Evolutionary conservation across 1,139 yeast genomes (phyloP).

Genomic region (Kluyveromyces sp.): DNA sequence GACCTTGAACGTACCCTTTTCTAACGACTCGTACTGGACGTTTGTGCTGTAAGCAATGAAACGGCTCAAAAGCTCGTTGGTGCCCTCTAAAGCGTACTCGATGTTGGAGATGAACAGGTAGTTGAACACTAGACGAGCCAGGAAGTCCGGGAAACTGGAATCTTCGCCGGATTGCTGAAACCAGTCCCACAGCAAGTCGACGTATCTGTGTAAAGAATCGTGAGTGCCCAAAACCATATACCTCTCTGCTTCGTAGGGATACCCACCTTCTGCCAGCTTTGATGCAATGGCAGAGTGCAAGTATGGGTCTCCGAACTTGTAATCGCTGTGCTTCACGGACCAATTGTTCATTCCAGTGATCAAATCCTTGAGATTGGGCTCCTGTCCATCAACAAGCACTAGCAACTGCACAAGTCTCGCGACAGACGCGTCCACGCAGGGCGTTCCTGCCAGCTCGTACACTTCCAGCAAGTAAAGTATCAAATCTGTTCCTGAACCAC

Average conservation of each 20-base stretch:
- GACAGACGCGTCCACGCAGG: slow-evolving; percentile 40
- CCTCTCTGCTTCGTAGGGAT: slow-evolving; percentile 45
- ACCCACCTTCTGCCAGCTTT: slow-evolving; percentile 42
- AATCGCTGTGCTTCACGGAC: slow-evolving; percentile 45
- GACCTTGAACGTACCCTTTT: slow-evolving; percentile 26
- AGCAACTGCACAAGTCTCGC: slow-evolving; percentile 32
- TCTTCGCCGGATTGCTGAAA: slow-evolving; percentile 31
- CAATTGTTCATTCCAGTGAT: slow-evolving; percentile 60
- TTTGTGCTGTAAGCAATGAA: slow-evolving; percentile 33
- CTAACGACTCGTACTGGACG: slow-evolving; percentile 16
- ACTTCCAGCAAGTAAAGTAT: slow-evolving; percentile 67
- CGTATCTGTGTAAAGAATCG: slow-evolving; percentile 49
- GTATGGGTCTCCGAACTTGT: slow-evolving; percentile 65
- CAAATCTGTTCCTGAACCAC: slow-evolving; percentile 76
- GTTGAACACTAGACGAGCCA: slow-evolving; percentile 60
- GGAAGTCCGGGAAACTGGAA: slow-evolving; percentile 44
- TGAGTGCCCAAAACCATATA: slow-evolving; percentile 64
- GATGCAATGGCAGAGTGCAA: slow-evolving; percentile 70
- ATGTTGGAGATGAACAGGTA: slow-evolving; percentile 60
- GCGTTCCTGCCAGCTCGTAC: slow-evolving; percentile 44
- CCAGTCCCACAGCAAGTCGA: slow-evolving; percentile 55
- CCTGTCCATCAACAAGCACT: slow-evolving; percentile 38
- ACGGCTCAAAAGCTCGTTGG: slow-evolving; percentile 27
- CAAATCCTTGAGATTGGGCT: slow-evolving; percentile 61
- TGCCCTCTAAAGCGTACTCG: slow-evolving; percentile 46